Conservation (phyloP, 208 protist species). For the Porcisia hertigi region DNA sequence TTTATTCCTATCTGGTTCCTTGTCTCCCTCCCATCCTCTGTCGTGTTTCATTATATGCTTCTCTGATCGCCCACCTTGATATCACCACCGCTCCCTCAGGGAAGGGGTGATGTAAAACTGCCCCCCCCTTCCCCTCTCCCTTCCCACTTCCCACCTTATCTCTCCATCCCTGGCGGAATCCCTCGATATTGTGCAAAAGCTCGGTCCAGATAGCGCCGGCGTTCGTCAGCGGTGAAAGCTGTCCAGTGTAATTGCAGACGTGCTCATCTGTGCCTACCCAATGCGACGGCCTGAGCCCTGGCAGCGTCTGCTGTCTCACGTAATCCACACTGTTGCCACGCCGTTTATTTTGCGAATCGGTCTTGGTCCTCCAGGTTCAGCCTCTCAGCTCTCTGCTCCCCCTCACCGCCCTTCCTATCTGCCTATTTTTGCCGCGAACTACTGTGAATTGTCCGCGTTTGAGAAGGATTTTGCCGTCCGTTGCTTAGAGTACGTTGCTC, state of each 20-base stretch:
- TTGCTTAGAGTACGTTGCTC: constrained; percentile 6
- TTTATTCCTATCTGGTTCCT: neutral
- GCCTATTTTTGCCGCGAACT: constrained; percentile 1
- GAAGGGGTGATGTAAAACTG: neutral
- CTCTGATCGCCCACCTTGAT: neutral
- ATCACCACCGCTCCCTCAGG: neutral
- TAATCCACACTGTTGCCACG: neutral
- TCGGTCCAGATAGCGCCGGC: neutral
- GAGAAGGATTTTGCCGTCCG: constrained; percentile 8
- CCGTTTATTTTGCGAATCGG: constrained; percentile 9
- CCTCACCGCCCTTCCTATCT: neutral
- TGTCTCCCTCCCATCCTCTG: neutral
- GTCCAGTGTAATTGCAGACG: neutral
- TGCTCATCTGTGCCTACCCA: neutral
- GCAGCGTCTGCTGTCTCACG: constrained; percentile 10
- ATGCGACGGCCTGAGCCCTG: constrained; percentile 5
- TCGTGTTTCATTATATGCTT: neutral
- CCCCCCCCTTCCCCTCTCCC: neutral
- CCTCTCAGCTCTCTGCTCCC: neutral
- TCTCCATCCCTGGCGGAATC: neutral
- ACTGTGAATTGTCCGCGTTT: constrained; percentile 2
- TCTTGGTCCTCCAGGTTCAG: neutral
- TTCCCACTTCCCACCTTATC: neutral
- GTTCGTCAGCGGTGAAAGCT: neutral
- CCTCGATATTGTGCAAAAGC: neutral